Conservation (phyloP, 306 rosid genomes). For the Rosa chinensis region DNA sequence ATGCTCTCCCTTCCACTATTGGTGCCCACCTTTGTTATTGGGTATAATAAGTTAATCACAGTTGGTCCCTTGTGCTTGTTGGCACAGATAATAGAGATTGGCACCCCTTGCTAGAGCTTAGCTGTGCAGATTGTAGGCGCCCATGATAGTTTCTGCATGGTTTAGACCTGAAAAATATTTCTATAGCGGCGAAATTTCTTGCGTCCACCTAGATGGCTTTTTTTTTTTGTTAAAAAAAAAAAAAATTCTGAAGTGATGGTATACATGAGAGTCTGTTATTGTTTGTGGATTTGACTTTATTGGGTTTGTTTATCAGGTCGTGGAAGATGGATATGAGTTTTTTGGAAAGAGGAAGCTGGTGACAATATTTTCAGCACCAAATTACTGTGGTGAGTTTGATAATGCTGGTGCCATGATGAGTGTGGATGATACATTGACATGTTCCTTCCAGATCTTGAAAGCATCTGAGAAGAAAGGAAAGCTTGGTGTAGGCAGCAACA, state of each 20-base stretch:
- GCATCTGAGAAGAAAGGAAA: constrained; percentile 57
- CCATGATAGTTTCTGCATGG: neutral
- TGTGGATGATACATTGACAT: constrained; percentile 60
- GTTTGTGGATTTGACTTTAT: neutral
- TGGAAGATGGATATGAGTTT: constrained; percentile 64
- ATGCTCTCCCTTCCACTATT: neutral
- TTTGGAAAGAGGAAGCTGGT: constrained; percentile 60
- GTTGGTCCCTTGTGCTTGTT: neutral
- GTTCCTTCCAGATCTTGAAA: constrained; percentile 61
- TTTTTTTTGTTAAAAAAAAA: no score
- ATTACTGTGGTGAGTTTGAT: constrained; percentile 53
- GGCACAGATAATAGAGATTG: neutral
- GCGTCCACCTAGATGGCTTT: neutral
- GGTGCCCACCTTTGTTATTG: neutral
- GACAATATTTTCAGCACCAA: constrained; percentile 55
- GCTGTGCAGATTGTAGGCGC: neutral
- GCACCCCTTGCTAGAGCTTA: neutral
- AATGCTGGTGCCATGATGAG: constrained; percentile 73
- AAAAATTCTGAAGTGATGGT: neutral
- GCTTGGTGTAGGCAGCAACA: constrained; percentile 35
- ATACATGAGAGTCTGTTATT: neutral
- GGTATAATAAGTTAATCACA: neutral
- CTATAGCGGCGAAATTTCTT: neutral
- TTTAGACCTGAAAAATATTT: constrained; percentile 6
- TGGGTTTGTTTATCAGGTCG: constrained; percentile 31